Base-by-base conservation (phyloP, 176 grass and related monocot genomes). In the Triticum timopheevii region DNA sequence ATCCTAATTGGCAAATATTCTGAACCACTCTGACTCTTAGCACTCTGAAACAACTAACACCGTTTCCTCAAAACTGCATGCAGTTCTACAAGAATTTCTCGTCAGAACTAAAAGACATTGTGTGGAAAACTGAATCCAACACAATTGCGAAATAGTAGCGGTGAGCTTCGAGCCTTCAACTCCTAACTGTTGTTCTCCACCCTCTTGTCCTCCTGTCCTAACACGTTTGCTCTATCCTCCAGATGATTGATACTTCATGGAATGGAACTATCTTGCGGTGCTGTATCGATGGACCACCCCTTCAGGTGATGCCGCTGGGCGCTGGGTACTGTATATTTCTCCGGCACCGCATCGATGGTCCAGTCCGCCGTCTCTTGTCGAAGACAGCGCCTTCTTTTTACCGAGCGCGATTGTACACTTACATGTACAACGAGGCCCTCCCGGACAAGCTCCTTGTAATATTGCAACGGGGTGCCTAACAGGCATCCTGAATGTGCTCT, bases 31-130 rank as follows among this genome's bases (percentile, higher is more conserved):
- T 30, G 28, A 30, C 28, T 30, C 28, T 30, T 30, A 30, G 28
- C 28, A 30, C 42, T 62, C 66, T 19, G 19, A 25, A 78, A 24
- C 27, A 73, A 63, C 4, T 86, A 47, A 54, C 31, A 50, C 27
- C 3, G 13, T 71, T 20, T 82, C 1, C 8, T 83, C 15, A 61
- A 65, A 84, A 73, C 30, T 19, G 4, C 8, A 50, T 91, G 80
- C 90, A 99, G 94, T 99, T 99, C 73, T 99, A 99, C 87, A 93
- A 99, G 80, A 99, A 10, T 19, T 96, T 99, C 76, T 95, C 92
- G 20, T 83, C 97, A 11, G 94, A 91, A 22, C 52, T 99, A 31
- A 92, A 99, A 91, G 97, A 99, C 70, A 85, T 99, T 15, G 94
- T 99, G 77, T 99, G 97, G 94, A 99, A 94, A 61, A 77, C 94